phyloP scores from a whole-genome alignment of 139 green algal species.

The Tetraselmis striata region DNA sequence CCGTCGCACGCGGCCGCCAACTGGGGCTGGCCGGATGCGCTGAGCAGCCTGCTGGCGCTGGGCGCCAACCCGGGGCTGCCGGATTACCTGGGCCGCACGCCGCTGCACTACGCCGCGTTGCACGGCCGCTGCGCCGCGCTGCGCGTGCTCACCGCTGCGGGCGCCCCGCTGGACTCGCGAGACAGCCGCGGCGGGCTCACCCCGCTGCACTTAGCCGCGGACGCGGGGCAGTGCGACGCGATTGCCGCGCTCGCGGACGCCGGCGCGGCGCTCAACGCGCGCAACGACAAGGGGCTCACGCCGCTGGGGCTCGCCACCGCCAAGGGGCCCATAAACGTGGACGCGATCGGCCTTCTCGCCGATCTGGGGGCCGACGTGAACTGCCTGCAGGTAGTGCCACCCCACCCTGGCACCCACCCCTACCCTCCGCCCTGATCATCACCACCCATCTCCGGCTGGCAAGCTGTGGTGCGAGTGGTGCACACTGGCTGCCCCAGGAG shows the following conservation, averaged over 20 bases:
- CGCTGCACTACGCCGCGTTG: constrained; percentile 54
- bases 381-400: background rate
- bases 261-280: constrained; percentile 29
- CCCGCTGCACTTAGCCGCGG: constrained; percentile 51
- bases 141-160: constrained; percentile 32
- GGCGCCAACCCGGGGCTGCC: constrained; percentile 32
- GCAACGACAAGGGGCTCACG: constrained; percentile 33
- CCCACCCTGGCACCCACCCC: background rate
- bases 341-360: constrained; percentile 43
- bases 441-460: too few species aligned
- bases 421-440: too few species aligned
- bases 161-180: constrained; percentile 24
- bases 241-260: constrained; percentile 27
- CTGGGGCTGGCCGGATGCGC: constrained; percentile 40
- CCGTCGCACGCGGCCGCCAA: constrained; percentile 49
- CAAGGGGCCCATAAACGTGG: constrained; percentile 50
- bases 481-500: too few species aligned
- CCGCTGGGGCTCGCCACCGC: constrained; percentile 41
- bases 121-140: constrained; percentile 40
- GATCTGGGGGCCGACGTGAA: constrained; percentile 39
- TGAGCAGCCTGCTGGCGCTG: constrained; percentile 35
- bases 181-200: constrained; percentile 39
- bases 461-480: too few species aligned
- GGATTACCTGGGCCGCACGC: constrained; percentile 49
- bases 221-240: constrained; percentile 46